phyloP scores from a whole-genome alignment of 768 basidiomycete species.

The Sarcodon sp. region DNA sequence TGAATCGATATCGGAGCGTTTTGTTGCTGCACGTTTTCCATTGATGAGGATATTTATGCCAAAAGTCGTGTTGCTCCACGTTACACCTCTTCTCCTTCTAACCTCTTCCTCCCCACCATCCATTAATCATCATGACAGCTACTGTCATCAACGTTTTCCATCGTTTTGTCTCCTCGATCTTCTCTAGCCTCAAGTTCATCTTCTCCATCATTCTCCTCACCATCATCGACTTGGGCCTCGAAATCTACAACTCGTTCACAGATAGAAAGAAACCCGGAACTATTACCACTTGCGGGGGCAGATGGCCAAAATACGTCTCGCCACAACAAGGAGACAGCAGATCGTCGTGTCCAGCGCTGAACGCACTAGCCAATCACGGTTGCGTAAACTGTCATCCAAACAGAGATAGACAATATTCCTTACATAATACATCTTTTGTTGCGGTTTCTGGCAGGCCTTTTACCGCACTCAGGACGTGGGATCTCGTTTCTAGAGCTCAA shows the following conservation, averaged over 20 bases:
- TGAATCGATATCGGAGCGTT: too few species aligned
- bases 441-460: conserved; percentile 16
- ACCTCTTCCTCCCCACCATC: not conserved
- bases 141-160: conserved; percentile 4
- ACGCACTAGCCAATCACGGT: conserved; percentile 82
- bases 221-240: conserved; percentile 39
- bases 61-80: too few species aligned
- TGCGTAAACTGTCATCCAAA: not conserved
- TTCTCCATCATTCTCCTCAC: conserved; percentile 17
- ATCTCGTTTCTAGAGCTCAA: conserved; percentile 35
- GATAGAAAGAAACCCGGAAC: conserved; percentile 37
- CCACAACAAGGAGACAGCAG: conserved; percentile 55
- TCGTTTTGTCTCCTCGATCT: conserved; percentile 6
- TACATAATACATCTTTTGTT: too few species aligned
- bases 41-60: too few species aligned
- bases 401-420: too few species aligned
- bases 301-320: conserved; percentile 57
- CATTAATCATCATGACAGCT: not conserved
- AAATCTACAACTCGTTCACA: conserved; percentile 35
- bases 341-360: conserved; percentile 62
- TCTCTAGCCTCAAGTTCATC: conserved; percentile 2
- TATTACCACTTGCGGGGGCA: conserved; percentile 46
- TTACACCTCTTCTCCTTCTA: too few species aligned
- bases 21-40: too few species aligned
- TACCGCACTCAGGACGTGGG: conserved; percentile 54